Conservation (phyloP, 2,329 filamentous ascomycete genomes). For the Cercospora sesami region DNA sequence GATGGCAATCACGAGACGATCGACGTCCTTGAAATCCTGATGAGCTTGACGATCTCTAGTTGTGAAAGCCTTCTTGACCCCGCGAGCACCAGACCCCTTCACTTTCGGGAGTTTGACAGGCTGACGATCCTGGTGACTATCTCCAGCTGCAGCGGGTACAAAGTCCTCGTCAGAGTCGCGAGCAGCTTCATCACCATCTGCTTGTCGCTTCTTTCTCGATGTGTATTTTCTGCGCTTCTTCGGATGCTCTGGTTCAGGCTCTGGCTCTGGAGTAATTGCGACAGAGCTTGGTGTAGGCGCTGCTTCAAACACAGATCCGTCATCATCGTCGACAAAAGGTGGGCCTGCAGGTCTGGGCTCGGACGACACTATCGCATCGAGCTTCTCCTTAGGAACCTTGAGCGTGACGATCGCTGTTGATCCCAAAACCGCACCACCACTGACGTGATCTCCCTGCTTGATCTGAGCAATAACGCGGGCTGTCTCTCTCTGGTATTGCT, state of each 20-base stretch:
- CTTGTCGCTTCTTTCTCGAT: constrained; percentile 15
- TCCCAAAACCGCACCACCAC: neutral
- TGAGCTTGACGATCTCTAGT: constrained; percentile 26
- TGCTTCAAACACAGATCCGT: constrained; percentile 1
- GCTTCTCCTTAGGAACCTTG: constrained; percentile 17
- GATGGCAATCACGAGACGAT: constrained; percentile 37
- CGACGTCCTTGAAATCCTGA: constrained; percentile 32
- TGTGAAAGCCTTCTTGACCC: constrained; percentile 13
- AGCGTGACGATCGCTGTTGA: constrained; percentile 15
- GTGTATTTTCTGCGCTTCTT: constrained; percentile 15
- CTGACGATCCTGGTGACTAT: neutral
- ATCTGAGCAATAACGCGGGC: constrained; percentile 8
- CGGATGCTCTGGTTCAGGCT: constrained; percentile 8
- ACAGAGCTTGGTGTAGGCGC: constrained; percentile 7
- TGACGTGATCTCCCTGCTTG: neutral
- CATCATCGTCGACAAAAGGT: neutral
- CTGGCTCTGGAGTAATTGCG: constrained; percentile 7
- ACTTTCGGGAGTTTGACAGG: neutral
- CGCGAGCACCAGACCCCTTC: constrained; percentile 7
- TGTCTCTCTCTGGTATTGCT: constrained; percentile 10
- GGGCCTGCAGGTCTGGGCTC: constrained; percentile 5
- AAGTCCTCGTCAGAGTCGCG: constrained; percentile 19
- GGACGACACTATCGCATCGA: constrained; percentile 13
- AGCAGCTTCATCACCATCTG: constrained; percentile 7
- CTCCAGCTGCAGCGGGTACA: constrained; percentile 10